phyloP scores from a whole-genome alignment of 2,329 filamentous ascomycete species.

The Gyromitra esculenta region DNA sequence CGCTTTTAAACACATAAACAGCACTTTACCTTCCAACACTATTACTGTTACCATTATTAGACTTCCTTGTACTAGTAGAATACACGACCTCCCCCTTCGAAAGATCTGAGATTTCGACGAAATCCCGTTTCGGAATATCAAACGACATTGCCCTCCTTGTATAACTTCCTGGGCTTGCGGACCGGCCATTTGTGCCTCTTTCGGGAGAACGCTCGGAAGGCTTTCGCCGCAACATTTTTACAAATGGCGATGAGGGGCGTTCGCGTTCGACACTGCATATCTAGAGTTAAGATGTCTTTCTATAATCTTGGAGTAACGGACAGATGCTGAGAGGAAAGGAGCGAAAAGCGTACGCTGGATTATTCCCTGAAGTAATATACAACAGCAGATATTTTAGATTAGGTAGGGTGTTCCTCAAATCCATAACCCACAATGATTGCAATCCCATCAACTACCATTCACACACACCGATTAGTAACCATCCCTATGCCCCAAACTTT shows the following conservation, averaged over 20 bases:
- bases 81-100: constrained; percentile 29
- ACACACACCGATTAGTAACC: constrained; percentile 2
- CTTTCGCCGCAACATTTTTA: constrained; percentile 38
- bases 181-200: constrained; percentile 18
- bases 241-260: constrained; percentile 47
- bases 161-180: constrained; percentile 22
- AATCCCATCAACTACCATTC: constrained; percentile 66
- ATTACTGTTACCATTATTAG: constrained; percentile 22
- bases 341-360: constrained; percentile 23
- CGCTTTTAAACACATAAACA: constrained; percentile 2
- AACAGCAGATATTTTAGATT: constrained; percentile 88
- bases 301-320: neutral
- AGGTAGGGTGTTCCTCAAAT: constrained; percentile 89
- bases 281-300: neutral
- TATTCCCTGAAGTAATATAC: constrained; percentile 43
- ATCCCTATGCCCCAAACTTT: neutral
- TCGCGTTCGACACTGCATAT: constrained; percentile 32
- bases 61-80: constrained; percentile 19
- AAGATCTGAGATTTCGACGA: constrained; percentile 40
- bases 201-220: constrained; percentile 26
- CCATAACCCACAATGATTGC: constrained; percentile 80
- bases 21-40: constrained; percentile 15
- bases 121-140: constrained; percentile 43
- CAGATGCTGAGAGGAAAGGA: no score
- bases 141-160: constrained; percentile 34